Evolutionary conservation across 1,284 basidiomycete species (phyloP), one percentile per base, ranked within the genome.

Genomic region (Paramarasmius palmivorus): DNA sequence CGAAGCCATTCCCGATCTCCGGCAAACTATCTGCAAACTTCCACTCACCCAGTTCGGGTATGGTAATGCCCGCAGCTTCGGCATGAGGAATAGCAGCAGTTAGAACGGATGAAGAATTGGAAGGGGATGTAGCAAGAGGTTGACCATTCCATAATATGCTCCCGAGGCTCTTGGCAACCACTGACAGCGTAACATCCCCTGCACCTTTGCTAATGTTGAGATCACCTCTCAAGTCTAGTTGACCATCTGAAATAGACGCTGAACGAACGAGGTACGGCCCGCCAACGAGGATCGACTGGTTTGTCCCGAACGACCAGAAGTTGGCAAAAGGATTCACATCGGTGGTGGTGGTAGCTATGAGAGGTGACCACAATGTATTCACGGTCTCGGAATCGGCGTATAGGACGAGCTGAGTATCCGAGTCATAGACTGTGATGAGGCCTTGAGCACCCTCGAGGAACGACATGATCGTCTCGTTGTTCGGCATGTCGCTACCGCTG

Each of bases 101-200:
- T n/a, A n/a, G n/a, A n/a, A n/a, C n/a, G n/a, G 56, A 48, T 35
- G 74, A 75, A 19, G 77, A 37, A 7, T 56, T 39, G 17, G 64
- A 57, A 0, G 67, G 63, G 2, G 66, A 56, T 1, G 67, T 55
- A 15, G 66, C 62, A 6, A 87, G 74, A 2, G 58, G 61, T 45
- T 76, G 64, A 9, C 84, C 89, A 58, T 92, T 92, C 90, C 90
- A 92, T 0, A 79, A 79, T 22, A 92, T 74, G 0, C 72, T 63
- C 8, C 63, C 71, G 48, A 92, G 70, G 1, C 59, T 63, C 8
- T 68, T 67, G 0, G 77, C 82, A 49, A 88, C 76, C 14, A 88
- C 70, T 1, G 73, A 77, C 34, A 83, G 64, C 39, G 68, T 63
- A 6, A 72, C 75, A 32, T 67, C 73, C 2, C 19, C 26, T 12